Percentiles rank a stretch among this genome's conserved stretches.
phyloP scores from a whole-genome alignment of 306 rosid species.

The Hippophae gyantsensis region DNA sequence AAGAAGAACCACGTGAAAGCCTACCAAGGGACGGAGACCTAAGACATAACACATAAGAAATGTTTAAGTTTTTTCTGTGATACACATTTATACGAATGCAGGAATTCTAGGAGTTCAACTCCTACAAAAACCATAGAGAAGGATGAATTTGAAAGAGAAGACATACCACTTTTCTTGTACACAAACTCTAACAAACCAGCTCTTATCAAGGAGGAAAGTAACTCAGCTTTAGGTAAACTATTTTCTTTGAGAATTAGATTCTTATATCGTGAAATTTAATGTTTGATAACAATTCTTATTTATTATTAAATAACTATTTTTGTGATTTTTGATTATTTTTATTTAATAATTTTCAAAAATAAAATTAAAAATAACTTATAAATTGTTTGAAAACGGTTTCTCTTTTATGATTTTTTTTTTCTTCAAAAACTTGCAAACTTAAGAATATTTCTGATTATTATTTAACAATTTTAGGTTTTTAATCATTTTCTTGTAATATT shows the following conservation, averaged over 20 bases:
- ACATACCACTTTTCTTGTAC: slow-evolving; percentile 38
- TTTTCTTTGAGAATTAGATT: background rate
- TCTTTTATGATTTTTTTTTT: background rate
- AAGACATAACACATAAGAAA: background rate
- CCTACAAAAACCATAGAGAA: slow-evolving; percentile 18
- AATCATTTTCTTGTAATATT: no score
- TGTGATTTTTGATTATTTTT: background rate
- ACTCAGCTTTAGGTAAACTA: slow-evolving; percentile 35
- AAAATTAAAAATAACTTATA: background rate
- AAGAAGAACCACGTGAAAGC: background rate
- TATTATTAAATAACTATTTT: background rate
- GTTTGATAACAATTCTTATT: background rate
- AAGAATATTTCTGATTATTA: no score
- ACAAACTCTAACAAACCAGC: slow-evolving; percentile 23
- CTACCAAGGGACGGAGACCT: background rate
- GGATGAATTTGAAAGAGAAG: slow-evolving; percentile 14
- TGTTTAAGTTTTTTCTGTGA: background rate
- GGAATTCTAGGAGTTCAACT: slow-evolving; percentile 18
- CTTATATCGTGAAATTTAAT: no score
- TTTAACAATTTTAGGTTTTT: no score
- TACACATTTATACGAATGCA: slow-evolving; percentile 22
- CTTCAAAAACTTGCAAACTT: no score
- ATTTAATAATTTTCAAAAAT: no score
- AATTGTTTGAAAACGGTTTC: background rate
- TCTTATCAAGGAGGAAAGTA: slow-evolving; percentile 16